Percentiles rank a stretch among this genome's conserved stretches.
Evolutionary conservation across 169 alveolate species (phyloP).

Genomic region (Eimeria necatrix): DNA sequence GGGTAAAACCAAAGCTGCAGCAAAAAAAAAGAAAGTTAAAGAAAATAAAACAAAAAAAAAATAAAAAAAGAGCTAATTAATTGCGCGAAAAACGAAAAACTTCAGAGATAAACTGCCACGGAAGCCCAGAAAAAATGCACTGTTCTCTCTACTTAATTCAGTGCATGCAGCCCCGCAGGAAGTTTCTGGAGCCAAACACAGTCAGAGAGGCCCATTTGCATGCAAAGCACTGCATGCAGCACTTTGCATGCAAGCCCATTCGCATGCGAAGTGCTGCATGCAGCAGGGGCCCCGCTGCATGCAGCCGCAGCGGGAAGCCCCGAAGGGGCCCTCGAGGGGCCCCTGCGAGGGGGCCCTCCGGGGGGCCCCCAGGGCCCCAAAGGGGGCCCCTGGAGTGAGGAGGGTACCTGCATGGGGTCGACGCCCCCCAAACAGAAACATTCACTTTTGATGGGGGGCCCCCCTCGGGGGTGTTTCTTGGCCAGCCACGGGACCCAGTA

Average conservation of each 20-base stretch:
- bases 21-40: background rate
- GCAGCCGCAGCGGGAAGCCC: too few species aligned
- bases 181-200: too few species aligned
- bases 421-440: conserved; percentile 91
- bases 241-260: background rate
- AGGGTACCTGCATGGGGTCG: conserved; percentile 89
- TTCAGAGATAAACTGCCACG: too few species aligned
- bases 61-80: background rate
- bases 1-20: conserved; percentile 91
- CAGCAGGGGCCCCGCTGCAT: too few species aligned
- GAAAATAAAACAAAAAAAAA: background rate
- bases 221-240: background rate
- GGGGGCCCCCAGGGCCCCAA: background rate
- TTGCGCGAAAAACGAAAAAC: background rate
- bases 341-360: too few species aligned
- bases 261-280: background rate
- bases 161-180: too few species aligned
- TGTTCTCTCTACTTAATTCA: too few species aligned
- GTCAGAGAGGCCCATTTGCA: background rate
- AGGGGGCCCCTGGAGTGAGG: background rate
- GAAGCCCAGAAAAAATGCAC: too few species aligned
- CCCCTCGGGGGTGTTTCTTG: conserved; percentile 88
- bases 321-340: too few species aligned
- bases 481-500: conserved; percentile 86
- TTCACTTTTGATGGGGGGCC: conserved; percentile 91